Base-by-base conservation (phyloP, 108 stramenopile species). In the Cyclotella atomus region DNA sequence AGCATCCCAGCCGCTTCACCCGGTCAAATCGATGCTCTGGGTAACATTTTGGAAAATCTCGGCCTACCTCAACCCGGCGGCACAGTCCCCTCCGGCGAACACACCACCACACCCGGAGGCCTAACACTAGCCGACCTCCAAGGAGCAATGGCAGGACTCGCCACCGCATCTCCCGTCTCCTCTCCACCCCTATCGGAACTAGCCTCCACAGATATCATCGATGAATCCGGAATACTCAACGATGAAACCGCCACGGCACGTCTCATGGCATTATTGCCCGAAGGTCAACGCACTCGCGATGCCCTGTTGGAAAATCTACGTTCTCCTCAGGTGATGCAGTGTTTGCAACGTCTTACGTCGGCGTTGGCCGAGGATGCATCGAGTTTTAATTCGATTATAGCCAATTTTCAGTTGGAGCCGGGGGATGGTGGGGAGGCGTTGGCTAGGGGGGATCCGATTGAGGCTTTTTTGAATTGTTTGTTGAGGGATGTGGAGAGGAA, bases 21-120 rank as follows among this genome's bases (percentile, higher is more conserved):
- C 27, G 76, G 80, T 24, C 93, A 94, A 67, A 89, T 94, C 20
- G 93, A 94, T 79, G 90, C 93, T 0, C 62, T 94, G 30, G 83
- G 84, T 61, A 90, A 85, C 44, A 94, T 94, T 78, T 66, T 94
- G 49, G 90, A 91, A 71, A 94, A 94, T 67, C 74, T 94, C 30
- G 93, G 93, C 17, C 86, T 91, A 76, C 93, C 93, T 28, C 86
- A 47, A 19, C 64, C 73, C 0, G 61, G 62, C 2, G 75, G 68
- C 0, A 66, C 70, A 9, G 47, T 64, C 21, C 75, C 72, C 21
- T 59, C 84, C 33, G 86, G 84, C 10, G 83, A 71, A 44, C 82
- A 55, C 32, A 65, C 21, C 24, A 12, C 72, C 45, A 19, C 43
- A 19, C 38, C 74, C 49, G 76, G 79, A 12, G 84, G 81, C 43